These are phyloP conservation scores for Chaetomiaceae sp. DNA, from an alignment of 2,329 filamentous ascomycete species.

Conservation along the genomic window DNA sequence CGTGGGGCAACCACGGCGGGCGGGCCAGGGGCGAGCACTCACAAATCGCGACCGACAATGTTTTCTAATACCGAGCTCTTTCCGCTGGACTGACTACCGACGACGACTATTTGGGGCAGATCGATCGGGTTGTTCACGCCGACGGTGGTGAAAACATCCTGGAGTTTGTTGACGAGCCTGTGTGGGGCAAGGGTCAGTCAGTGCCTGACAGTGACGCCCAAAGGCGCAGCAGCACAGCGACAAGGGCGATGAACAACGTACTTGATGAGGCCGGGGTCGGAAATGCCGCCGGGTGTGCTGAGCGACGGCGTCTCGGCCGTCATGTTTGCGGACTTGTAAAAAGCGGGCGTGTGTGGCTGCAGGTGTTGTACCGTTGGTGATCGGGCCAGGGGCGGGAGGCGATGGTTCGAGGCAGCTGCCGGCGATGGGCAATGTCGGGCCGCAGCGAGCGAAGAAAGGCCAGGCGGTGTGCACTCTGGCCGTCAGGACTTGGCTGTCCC, in stretches of 20 bases:
- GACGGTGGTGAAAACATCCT: slow-evolving; percentile 98
- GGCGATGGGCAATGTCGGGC: not conserved
- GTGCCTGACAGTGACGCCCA: too few species aligned
- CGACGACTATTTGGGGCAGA: slow-evolving; percentile 94
- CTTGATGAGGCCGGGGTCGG: slow-evolving; percentile 62
- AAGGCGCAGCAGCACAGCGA: slow-evolving; percentile 3
- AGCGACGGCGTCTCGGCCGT: slow-evolving; percentile 27
- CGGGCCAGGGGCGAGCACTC: slow-evolving; percentile 36
- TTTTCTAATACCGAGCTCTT: slow-evolving; percentile 99
- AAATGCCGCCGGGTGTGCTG: slow-evolving; percentile 51
- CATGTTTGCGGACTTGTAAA: slow-evolving; percentile 17
- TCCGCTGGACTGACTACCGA: slow-evolving; percentile 96
- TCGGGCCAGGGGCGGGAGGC: not conserved
- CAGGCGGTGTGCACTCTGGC: too few species aligned
- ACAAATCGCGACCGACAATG: slow-evolving; percentile 98
- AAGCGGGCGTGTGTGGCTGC: not conserved
- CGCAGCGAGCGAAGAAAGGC: not conserved
- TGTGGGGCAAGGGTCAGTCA: slow-evolving; percentile 21
- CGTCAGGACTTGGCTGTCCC: too few species aligned
- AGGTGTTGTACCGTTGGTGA: slow-evolving; percentile 3
- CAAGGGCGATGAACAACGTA: slow-evolving; percentile 28
- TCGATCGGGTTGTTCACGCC: slow-evolving; percentile 99
- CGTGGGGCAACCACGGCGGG: slow-evolving; percentile 13
- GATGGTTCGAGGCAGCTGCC: not conserved
- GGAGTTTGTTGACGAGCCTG: slow-evolving; percentile 93